These are phyloP conservation scores for Phlebiopsis flavidoalba DNA, from an alignment of 768 basidiomycete species.

Conservation along the genomic window DNA sequence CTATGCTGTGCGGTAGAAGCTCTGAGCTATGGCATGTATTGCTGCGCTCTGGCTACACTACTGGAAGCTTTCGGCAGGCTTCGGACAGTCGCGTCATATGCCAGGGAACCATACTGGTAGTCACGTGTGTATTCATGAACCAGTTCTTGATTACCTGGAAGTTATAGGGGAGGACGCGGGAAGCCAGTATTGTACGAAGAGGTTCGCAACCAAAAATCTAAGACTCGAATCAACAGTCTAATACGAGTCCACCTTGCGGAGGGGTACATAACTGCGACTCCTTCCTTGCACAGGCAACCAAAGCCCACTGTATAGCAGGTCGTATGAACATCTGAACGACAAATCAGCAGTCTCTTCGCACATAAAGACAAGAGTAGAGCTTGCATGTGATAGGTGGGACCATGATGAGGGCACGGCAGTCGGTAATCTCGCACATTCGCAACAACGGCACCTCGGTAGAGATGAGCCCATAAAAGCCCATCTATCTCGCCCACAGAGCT, in stretches of 20 bases:
- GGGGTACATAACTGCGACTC: background rate
- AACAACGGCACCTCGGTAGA: background rate
- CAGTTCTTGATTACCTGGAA: background rate
- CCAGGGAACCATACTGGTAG: background rate
- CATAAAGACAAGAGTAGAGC: background rate
- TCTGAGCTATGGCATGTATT: too few species aligned
- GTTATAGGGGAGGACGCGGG: background rate
- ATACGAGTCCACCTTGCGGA: background rate
- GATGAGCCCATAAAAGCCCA: background rate
- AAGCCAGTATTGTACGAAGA: background rate
- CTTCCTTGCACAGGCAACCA: background rate
- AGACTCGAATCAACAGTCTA: background rate
- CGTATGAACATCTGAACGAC: background rate
- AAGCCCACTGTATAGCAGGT: background rate
- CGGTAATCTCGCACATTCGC: background rate
- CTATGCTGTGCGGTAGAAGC: too few species aligned
- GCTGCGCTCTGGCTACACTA: background rate
- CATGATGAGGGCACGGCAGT: background rate
- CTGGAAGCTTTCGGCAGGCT: background rate
- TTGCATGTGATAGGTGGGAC: background rate
- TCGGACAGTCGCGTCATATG: background rate
- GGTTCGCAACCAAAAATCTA: background rate
- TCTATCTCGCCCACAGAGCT: background rate
- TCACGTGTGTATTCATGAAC: background rate
- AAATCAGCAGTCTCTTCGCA: background rate